phyloP scores from a whole-genome alignment of 306 rosid species.

The Aeschynomene evenia region DNA sequence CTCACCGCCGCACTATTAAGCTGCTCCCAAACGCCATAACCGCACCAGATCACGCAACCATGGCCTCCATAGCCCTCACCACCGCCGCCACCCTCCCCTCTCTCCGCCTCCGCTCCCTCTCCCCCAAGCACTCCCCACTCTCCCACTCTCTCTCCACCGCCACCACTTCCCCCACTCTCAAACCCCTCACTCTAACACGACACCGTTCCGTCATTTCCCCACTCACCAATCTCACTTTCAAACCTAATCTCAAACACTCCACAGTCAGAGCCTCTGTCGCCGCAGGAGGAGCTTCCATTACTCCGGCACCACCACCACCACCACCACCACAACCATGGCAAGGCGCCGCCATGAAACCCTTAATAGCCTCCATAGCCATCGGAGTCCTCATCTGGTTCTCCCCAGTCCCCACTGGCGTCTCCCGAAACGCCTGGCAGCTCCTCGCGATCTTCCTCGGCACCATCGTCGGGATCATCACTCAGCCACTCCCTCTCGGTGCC shows the following conservation, averaged over 20 bases:
- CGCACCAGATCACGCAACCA: slow-evolving; percentile 38
- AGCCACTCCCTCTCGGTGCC: slow-evolving; percentile 93
- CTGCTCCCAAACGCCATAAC: background rate
- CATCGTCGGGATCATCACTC: slow-evolving; percentile 88
- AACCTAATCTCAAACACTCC: slow-evolving; percentile 8
- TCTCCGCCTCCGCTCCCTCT: slow-evolving; percentile 53
- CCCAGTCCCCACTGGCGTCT: slow-evolving; percentile 83
- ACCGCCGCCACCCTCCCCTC: slow-evolving; percentile 41
- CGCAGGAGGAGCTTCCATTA: slow-evolving; percentile 20
- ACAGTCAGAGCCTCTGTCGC: slow-evolving; percentile 43
- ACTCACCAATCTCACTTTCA: slow-evolving; percentile 1
- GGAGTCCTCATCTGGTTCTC: slow-evolving; percentile 78
- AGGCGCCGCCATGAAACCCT: slow-evolving; percentile 82
- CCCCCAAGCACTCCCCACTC: background rate
- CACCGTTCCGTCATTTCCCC: slow-evolving; percentile 10
- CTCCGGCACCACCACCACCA: slow-evolving; percentile 34
- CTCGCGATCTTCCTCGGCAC: slow-evolving; percentile 89
- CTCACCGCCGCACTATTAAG: slow-evolving; percentile 9
- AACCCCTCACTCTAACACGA: background rate
- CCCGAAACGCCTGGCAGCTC: slow-evolving; percentile 83
- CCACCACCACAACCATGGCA: slow-evolving; percentile 71
- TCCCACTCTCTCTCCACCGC: background rate
- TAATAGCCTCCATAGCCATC: slow-evolving; percentile 70
- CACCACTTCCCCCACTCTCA: background rate
- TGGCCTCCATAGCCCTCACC: slow-evolving; percentile 79